Conservation (phyloP, 192 early-diverging fungal species). For the Gaertneriomyces sp. region DNA sequence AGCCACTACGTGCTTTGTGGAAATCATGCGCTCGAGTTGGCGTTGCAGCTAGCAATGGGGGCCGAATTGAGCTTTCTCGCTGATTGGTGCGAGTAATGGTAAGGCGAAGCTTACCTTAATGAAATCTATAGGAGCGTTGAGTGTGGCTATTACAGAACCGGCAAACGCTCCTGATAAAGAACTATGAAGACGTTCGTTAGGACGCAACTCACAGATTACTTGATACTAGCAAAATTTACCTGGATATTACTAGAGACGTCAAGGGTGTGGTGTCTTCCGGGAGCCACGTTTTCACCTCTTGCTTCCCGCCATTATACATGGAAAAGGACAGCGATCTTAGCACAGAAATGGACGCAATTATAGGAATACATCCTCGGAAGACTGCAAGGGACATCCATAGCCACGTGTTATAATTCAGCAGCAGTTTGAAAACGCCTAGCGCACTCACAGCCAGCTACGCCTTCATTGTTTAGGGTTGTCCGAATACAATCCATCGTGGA, state of each 20-base stretch:
- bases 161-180: slow-evolving; percentile 35
- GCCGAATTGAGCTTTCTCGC: not conserved
- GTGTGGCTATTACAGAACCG: slow-evolving; percentile 40
- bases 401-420: too few relatives aligned
- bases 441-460: slow-evolving; percentile 54
- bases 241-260: slow-evolving; percentile 8
- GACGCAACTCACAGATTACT: too few relatives aligned
- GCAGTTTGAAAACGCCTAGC: too few relatives aligned
- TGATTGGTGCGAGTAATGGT: not conserved
- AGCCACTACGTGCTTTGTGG: not conserved
- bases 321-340: slow-evolving; percentile 90
- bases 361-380: slow-evolving; percentile 81
- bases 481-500: slow-evolving; percentile 74
- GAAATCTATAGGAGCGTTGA: slow-evolving; percentile 54
- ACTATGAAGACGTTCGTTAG: not conserved
- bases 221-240: too few relatives aligned
- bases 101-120: slow-evolving; percentile 42
- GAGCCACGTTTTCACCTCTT: slow-evolving; percentile 34
- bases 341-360: slow-evolving; percentile 75
- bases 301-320: slow-evolving; percentile 75
- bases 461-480: slow-evolving; percentile 74
- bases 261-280: slow-evolving; percentile 11
- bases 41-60: slow-evolving; percentile 17
- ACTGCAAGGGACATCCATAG: slow-evolving; percentile 31
- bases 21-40: slow-evolving; percentile 31